Base-by-base conservation (phyloP, 768 basidiomycete species). In the Pleurotus platypus region DNA sequence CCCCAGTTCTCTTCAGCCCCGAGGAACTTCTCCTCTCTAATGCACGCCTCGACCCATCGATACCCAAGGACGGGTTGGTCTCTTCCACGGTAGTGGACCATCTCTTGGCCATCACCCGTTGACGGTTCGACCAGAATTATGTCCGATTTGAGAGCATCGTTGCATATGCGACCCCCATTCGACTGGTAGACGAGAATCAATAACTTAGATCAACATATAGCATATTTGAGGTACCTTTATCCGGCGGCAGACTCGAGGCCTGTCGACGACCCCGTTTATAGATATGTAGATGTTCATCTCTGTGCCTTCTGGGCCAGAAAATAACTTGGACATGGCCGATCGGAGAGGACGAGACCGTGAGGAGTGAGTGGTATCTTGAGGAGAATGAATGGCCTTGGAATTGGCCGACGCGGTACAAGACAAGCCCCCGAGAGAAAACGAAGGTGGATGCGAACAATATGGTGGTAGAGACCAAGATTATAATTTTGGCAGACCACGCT, bases 71-170 rank as follows among this genome's bases (percentile, higher is more conserved):
- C 78, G 1, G 78, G 73, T 66, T 84, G 86, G 58, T 69, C 64
- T 26, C 46, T 73, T 5, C 78, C 74, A 84, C 84, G 88, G 16
- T 82, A 79, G 39, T 80, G 77, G 57, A 87, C 76, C 62, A 87
- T 80, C 15, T 76, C 74, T 63, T 73, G 72, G 24, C 87, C 86
- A 42, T 78, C 75, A n/a, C 71, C 64, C 0, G 80, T 75, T 15
- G 70, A 68, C 1, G 79, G 67, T 60, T 88, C 80, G 5, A 90
- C 83, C 4, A 90, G 70, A 46, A 89, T 81, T 22, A 89, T 71
- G 16, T 76, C 69, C 0, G 87, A 81, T 49, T 78, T 73, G 46
- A 72, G 77, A 7, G 82, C 78, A 57, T 80, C 78, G 50, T 71
- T 75, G 57, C 73, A 75, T 46, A 85, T 78, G 15, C 68, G 57